phyloP scores from a whole-genome alignment of 2,329 filamentous ascomycete genomes.

The Hypoxylon sp. region DNA sequence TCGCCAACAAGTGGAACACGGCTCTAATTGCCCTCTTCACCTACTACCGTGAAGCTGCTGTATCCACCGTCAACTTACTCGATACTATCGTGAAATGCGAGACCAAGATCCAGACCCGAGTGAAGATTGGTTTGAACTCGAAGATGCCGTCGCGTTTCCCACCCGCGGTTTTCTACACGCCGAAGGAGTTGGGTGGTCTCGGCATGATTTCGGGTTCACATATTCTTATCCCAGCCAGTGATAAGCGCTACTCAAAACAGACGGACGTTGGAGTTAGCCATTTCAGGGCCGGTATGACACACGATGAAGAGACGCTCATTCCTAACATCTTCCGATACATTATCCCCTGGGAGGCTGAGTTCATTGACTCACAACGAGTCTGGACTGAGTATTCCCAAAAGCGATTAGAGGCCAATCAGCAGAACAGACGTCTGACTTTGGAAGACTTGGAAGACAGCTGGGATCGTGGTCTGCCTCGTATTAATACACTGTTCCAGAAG shows the following conservation, averaged over 20 bases:
- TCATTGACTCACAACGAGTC: constrained; percentile 98
- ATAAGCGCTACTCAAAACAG: constrained; percentile 98
- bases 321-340: constrained; percentile 99
- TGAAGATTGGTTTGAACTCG: constrained; percentile 98
- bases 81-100: constrained; percentile 99
- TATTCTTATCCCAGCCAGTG: constrained; percentile 95
- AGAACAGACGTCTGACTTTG: constrained; percentile 93
- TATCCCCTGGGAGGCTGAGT: constrained; percentile 98
- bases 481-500: constrained; percentile 99
- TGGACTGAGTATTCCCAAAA: constrained; percentile 99
- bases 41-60: constrained; percentile 97
- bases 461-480: constrained; percentile 96
- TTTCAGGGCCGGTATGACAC: constrained; percentile 97
- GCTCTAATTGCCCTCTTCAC: constrained; percentile 97
- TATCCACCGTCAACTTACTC: constrained; percentile 92
- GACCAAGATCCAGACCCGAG: constrained; percentile 98
- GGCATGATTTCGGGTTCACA: constrained; percentile 99
- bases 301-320: constrained; percentile 97
- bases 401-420: constrained; percentile 94
- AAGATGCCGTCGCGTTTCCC: constrained; percentile 99
- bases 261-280: constrained; percentile 98
- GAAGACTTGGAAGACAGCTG: constrained; percentile 98
- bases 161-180: constrained; percentile 98
- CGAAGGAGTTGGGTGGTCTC: constrained; percentile 95
- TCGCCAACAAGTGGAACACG: constrained; percentile 99